Base-by-base conservation (phyloP, 2,329 filamentous ascomycete species). In the Aspergillus alliaceus region DNA sequence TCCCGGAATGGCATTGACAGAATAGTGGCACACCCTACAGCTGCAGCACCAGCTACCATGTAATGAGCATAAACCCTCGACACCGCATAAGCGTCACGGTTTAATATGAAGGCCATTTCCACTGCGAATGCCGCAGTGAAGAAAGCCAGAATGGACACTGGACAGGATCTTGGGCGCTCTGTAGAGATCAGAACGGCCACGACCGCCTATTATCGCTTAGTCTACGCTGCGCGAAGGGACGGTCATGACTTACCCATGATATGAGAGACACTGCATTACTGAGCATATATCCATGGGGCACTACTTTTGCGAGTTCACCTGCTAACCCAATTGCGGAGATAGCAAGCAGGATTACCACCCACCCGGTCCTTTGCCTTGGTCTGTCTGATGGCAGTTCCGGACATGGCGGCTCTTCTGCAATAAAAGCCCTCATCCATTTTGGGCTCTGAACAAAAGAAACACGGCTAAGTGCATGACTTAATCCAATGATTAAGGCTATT, bases 1-100 rank as follows among this genome's bases (percentile, higher is more conserved):
- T 90, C 82, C 22, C 90, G 82, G 63, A 92, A 75, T 6, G 90
- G 90, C 88, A 91, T 91, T 24, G 80, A 75, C 12, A 91, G 68
- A 49, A 90, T 82, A 14, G 84, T 63, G 2, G 79, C 39, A 6
- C 87, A 75, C 1, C 80, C 81, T 5, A 73, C 60, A 6, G 83
- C 61, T 0, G 83, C 77, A 15, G 80, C 66, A 9, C 72, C 61
- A 4, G 82, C 62, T 54, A 67, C 65, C 48, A 71, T 51, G 35
- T 66, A 65, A 51, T 66, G 66, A 39, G 68, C 61, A 54, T 65
- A 53, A 32, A 52, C 35, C 15, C 58, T 65, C 58, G 42, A 62
- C 42, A 39, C 42, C 27, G 35, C 40, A 24, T 54, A 54, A 2
- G 24, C 35, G 32, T 62, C 46, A 24, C 37, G 62, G 24, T 70